Evolutionary conservation across 2,329 filamentous ascomycete species (phyloP), one percentile per base, ranked within the genome.

Genomic region (Pseudocercospora cruenta): DNA sequence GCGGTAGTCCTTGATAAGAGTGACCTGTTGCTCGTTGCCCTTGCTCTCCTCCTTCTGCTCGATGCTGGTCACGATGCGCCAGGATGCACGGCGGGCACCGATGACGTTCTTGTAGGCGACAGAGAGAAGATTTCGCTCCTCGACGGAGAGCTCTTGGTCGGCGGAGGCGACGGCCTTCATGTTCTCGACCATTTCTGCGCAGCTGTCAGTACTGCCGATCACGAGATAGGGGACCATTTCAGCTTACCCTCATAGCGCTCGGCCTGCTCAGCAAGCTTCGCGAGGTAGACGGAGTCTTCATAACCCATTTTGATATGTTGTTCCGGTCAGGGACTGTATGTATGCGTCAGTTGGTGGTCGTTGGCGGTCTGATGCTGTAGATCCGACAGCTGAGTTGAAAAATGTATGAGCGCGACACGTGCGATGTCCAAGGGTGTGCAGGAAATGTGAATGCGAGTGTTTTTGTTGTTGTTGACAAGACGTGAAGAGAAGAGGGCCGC

Each of bases 1-100:
- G 80, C 94, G 94, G 89, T 98, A 98, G 82, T 97, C 93, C 87
- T 95, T 95, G 86, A 98, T 97, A 72, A 95, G 88, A 76, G 85
- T 82, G 74, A 97, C 93, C 84, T 97, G 94, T 76, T 89, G 87
- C 76, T 93, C 91, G 84, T 94, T 96, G 87, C 94, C 94, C 91
- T 98, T 98, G 80, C 92, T 95, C 86, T 98, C 94, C 87, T 98
- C 94, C 89, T 97, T 97, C 86, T 97, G 94, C 88, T 97, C 94
- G 79, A 97, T 97, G 76, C 93, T 97, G 80, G 94, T 95, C 79
- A 97, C 92, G 82, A 97, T 97, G 87, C 94, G 92, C 94, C 94
- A 97, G 72, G 94, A 97, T 72, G 94, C 94, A 89, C 94, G 94
- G 82, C 94, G 91, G 77, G 94, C 92, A 82, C 94, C 94, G 79